A percentile compares a stretch with the other conserved stretches of the same genome.
phyloP scores from a whole-genome alignment of 2,329 filamentous ascomycete species.

The Lomentospora prolificans region DNA sequence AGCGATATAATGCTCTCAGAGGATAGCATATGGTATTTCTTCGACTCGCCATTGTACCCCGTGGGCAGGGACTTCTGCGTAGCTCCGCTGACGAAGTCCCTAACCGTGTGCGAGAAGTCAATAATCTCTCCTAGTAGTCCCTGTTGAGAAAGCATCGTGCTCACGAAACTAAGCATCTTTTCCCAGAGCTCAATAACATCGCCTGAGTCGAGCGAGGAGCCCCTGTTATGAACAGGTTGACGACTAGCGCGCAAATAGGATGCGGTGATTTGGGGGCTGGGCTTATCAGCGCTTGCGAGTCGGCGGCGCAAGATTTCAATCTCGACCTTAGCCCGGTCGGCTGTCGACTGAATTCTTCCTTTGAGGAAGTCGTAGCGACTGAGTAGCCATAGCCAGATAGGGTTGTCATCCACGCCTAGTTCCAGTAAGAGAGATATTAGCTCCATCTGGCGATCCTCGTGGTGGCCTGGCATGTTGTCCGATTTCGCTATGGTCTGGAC shows the following conservation, averaged over 20 bases:
- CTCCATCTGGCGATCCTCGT: constrained; percentile 81
- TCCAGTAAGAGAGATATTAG: constrained; percentile 84
- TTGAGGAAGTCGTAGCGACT: constrained; percentile 86
- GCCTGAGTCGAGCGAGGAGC: constrained; percentile 61
- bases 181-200: constrained; percentile 91
- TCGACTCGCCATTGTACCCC: constrained; percentile 74
- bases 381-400: constrained; percentile 91
- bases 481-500: constrained; percentile 48
- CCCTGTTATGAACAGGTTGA: constrained; percentile 52
- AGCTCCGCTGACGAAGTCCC: constrained; percentile 80
- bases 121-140: constrained; percentile 83
- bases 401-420: constrained; percentile 88
- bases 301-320: constrained; percentile 83
- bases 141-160: constrained; percentile 61
- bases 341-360: constrained; percentile 67
- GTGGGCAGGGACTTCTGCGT: constrained; percentile 70
- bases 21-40: constrained; percentile 70
- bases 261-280: constrained; percentile 58
- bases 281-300: constrained; percentile 64
- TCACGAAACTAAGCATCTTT: constrained; percentile 67
- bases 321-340: constrained; percentile 81
- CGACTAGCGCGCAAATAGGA: constrained; percentile 65
- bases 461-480: constrained; percentile 38
- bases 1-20: constrained; percentile 60
- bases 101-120: constrained; percentile 88